Evolutionary conservation across 768 basidiomycete species (phyloP).

Genomic region (Suillus discolor): DNA sequence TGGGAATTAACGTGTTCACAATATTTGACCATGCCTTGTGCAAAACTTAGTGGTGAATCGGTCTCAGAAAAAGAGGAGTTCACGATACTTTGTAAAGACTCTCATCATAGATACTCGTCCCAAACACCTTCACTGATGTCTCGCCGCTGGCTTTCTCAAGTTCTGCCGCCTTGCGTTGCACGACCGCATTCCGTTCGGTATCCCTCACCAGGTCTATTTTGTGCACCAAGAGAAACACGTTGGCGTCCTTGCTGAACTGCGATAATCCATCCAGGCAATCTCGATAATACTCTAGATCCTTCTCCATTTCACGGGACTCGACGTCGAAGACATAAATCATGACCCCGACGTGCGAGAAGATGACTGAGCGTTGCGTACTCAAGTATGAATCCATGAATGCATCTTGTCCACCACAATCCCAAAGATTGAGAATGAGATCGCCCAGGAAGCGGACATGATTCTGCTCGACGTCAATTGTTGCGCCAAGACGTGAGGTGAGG

Average conservation of each 20-base stretch:
- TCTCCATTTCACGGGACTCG: conserved; percentile 78
- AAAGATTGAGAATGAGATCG: conserved; percentile 92
- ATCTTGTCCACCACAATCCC: conserved; percentile 99
- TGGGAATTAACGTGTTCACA: conserved; percentile 95
- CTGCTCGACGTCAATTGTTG: conserved; percentile 97
- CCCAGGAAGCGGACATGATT: conserved; percentile 97
- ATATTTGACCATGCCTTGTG: conserved; percentile 96
- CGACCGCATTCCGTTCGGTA: conserved; percentile 51
- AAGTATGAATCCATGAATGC: conserved; percentile 98
- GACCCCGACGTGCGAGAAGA: conserved; percentile 95
- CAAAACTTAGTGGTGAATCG: conserved; percentile 13
- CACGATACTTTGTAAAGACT: conserved; percentile 83
- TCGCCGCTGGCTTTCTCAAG: conserved; percentile 69
- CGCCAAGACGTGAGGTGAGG: conserved; percentile 87
- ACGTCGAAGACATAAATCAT: conserved; percentile 99
- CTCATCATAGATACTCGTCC: conserved; percentile 97
- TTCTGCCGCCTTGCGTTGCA: conserved; percentile 75
- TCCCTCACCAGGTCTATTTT: conserved; percentile 95
- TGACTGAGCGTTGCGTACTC: conserved; percentile 86
- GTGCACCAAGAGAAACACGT: conserved; percentile 89
- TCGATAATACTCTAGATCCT: conserved; percentile 90
- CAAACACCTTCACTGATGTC: conserved; percentile 70
- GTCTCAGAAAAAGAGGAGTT: conserved; percentile 2
- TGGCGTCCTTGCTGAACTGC: conserved; percentile 79
- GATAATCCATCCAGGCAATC: conserved; percentile 86